Percentiles rank a stretch among this genome's conserved stretches.
Evolutionary conservation across 2,329 filamentous ascomycete genomes (phyloP).

Genomic region (Neophaeococcomyces mojaviensis): DNA sequence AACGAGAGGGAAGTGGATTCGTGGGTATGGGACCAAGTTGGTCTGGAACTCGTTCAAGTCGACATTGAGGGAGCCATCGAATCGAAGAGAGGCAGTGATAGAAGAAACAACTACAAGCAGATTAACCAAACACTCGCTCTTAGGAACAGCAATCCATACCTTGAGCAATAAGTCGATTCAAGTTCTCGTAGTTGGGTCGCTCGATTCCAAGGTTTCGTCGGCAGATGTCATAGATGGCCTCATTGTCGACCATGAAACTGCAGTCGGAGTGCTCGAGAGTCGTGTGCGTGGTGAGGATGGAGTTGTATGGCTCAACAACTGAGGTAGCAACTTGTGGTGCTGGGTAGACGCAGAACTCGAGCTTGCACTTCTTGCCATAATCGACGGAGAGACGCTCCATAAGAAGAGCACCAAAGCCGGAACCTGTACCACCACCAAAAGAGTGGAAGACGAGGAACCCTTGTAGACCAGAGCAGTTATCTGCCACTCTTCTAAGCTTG

Average conservation of each 20-base stretch:
- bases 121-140: conserved; percentile 19
- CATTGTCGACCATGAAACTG: conserved; percentile 99
- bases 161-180: conserved; percentile 97
- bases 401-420: conserved; percentile 93
- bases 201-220: conserved; percentile 93
- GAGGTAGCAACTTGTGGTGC: conserved; percentile 94
- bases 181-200: conserved; percentile 96
- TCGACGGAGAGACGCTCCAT: conserved; percentile 97
- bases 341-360: conserved; percentile 99
- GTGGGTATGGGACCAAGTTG: conserved; percentile 96
- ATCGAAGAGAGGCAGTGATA: conserved; percentile 95
- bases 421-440: conserved; percentile 97
- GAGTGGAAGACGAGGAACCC: conserved; percentile 99
- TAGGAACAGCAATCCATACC: conserved; percentile 44
- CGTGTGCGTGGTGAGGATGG: conserved; percentile 96
- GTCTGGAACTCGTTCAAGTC: conserved; percentile 99
- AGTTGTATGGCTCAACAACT: conserved; percentile 99
- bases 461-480: conserved; percentile 96
- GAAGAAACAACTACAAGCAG: conserved; percentile 75
- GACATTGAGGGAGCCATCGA: conserved; percentile 97
- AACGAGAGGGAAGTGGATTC: conserved; percentile 98
- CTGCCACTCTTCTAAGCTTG: conserved; percentile 94
- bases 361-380: conserved; percentile 99
- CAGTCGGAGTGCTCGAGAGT: conserved; percentile 99
- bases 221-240: conserved; percentile 99